Evolutionary conservation across 2,329 filamentous ascomycete genomes (phyloP), one percentile per base, ranked within the genome.

Genomic region (Fusarium multiceps): DNA sequence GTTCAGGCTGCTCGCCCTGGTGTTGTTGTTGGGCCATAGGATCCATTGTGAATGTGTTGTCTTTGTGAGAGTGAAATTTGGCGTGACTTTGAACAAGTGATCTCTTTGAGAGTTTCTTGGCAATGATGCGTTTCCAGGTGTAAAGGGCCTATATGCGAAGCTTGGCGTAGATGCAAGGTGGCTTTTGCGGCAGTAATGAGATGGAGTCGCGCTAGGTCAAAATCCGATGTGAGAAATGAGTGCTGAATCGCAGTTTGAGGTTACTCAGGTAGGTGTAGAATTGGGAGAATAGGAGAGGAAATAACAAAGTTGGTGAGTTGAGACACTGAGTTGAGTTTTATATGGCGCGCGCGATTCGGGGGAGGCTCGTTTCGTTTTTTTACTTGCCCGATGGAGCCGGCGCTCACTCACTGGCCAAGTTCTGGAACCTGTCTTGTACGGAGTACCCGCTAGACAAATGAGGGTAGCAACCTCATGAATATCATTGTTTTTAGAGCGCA

Each of bases 1-100:
- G 77, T 47, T 75, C 72, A 30, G 68, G 64, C 45, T 76, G 72
- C 28, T 76, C 72, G 42, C 72, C 70, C 51, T 68, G 68, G 16
- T 66, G 62, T 27, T 76, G 74, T 56, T 75, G 67, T 51, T 76
- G 74, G 18, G 71, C 63, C 43, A 72, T 48, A 30, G 73, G 56
- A 62, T 73, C 72, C 73, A 75, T 75, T 46, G n/a, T 55, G 46
- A 55, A 48, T 28, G 27, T 48, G 28, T 37, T 34, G 48, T 23
- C 20, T 27, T 25, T 23, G 28, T 28, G 47, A 20, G n/a, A 58
- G 20, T 21, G 25, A 40, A 25, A 27, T 27, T 23, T 41, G 25
- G 10, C 16, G n/a, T 27, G 21, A 27, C 14, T 43, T 23, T 46
- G 10, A 16, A 18, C 21, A 18, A 32, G 16, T 14, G 28, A 63